Evolutionary conservation across 495 filamentous ascomycete species (phyloP).

Genomic region (Podospora tetraspora): DNA sequence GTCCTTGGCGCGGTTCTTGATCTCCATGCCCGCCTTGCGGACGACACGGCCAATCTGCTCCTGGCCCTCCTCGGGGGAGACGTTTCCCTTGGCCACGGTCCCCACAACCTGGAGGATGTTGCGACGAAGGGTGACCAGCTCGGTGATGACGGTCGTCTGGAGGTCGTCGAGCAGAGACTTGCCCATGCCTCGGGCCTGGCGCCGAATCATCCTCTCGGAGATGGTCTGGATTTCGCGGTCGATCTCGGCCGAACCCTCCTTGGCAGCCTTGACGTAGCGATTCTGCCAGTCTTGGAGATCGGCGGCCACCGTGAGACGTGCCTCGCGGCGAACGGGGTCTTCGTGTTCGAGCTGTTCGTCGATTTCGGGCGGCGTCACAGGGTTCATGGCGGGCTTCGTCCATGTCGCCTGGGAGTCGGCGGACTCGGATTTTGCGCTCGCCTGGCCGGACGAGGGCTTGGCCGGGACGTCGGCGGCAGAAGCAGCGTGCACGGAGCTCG

Average conservation of each 20-base stretch:
- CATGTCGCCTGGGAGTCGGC: constrained; percentile 19
- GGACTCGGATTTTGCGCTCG: constrained; percentile 6
- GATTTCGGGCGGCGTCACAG: constrained; percentile 22
- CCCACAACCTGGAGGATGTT: constrained; percentile 60
- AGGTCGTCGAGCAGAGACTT: constrained; percentile 63
- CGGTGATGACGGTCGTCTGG: constrained; percentile 55
- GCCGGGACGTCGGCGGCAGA: neutral
- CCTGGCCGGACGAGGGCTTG: constrained; percentile 3
- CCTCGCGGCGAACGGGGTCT: constrained; percentile 38
- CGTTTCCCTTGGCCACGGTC: constrained; percentile 37
- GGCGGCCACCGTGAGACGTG: constrained; percentile 62
- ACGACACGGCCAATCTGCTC: constrained; percentile 61
- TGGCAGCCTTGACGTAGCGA: constrained; percentile 76
- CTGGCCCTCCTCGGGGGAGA: constrained; percentile 51
- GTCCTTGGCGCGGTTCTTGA: constrained; percentile 76
- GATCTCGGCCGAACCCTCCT: constrained; percentile 76
- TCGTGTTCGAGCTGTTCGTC: constrained; percentile 32
- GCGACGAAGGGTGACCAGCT: constrained; percentile 61
- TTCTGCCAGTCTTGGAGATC: constrained; percentile 80
- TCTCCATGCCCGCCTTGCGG: constrained; percentile 64
- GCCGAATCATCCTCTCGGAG: constrained; percentile 50
- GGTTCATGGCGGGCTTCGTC: constrained; percentile 20
- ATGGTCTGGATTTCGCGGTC: constrained; percentile 63
- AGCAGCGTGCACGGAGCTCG: neutral
- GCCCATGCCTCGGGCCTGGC: constrained; percentile 50